A percentile compares a stretch with the other conserved stretches of the same genome.
Conservation (phyloP, 2,329 filamentous ascomycete genomes). For the Colletotrichum cuscutae region DNA sequence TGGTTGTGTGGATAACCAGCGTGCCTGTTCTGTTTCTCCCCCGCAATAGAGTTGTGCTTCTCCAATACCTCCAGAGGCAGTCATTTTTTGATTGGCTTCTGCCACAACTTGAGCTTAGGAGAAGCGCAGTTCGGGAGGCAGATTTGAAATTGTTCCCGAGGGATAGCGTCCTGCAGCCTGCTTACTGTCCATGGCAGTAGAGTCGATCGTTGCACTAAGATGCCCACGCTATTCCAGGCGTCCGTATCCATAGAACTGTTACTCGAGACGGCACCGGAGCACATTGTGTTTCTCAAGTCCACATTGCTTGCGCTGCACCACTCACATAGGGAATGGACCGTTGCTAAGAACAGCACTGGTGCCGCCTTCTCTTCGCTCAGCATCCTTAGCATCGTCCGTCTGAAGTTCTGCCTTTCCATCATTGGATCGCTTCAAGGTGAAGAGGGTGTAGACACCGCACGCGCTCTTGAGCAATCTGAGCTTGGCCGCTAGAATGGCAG, state of each 20-base stretch:
- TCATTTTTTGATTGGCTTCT: not conserved
- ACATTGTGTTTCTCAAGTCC: not conserved
- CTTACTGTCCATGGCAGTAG: not conserved
- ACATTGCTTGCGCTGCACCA: not conserved
- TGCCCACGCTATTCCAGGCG: not conserved
- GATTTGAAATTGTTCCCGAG: not conserved
- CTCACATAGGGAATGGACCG: not conserved
- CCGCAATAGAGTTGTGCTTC: not conserved
- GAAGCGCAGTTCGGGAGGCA: not conserved
- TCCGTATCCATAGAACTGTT: no score
- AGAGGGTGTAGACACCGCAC: slow-evolving; percentile 4
- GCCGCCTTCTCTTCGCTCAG: not conserved
- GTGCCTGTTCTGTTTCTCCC: not conserved
- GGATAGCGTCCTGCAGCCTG: slow-evolving; percentile 22
- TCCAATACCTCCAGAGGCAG: not conserved
- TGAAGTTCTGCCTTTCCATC: not conserved
- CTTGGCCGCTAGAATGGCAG: slow-evolving; percentile 10
- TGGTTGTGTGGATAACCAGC: not conserved
- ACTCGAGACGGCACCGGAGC: not conserved
- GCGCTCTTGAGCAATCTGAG: not conserved
- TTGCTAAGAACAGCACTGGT: slow-evolving; percentile 1
- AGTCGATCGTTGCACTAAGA: not conserved
- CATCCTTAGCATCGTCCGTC: not conserved
- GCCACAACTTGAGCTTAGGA: not conserved
- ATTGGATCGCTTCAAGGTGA: slow-evolving; percentile 5